Evolutionary conservation across 2,329 filamentous ascomycete genomes (phyloP), one percentile per base, ranked within the genome.

Genomic region (Diplodia scrobiculata): DNA sequence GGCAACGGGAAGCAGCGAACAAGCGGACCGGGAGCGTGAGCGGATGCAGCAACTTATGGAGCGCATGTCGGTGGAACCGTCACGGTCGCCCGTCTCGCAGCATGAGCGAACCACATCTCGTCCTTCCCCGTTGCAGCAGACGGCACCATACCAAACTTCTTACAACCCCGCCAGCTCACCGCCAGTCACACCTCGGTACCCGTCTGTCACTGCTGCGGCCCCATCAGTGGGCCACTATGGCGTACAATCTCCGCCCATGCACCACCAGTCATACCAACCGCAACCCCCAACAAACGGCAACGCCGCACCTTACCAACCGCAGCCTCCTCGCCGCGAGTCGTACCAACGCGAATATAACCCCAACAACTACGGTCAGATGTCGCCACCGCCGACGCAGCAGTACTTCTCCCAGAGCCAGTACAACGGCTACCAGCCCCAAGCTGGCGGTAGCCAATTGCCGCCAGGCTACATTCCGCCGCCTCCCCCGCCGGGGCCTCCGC

Each of bases 31-130:
- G 63, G 94, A 98, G 76, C 89, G 91, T 66, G 92, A 96, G 73
- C 87, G 94, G 65, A 80, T 99, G 66, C 88, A 91, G 66, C 90
- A 91, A 50, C 82, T 99, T 48, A 98, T 99, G 95, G 93, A 97
- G 74, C 87, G 93, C 64, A 94, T 98, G 87, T 93, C 92, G 1
- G 89, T 97, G 79, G 91, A 94, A 47, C 75, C 76, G 10, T 77
- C 76, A 0, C 70, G 69, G 7, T 65, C 64, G 6, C 64, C 64
- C 7, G 54, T 66, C 54, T 59, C 51, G 10, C 63, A 65, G 32
- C 52, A 66, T 29, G 53, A 59, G 41, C 38, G 63, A 25, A 38
- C 52, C 34, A 51, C 29, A 21, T 66, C 64, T 13, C 64, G 72
- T n/a, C 80, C 79, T 17, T 73, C 78, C 9, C 78, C 80, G 2